phyloP scores from a whole-genome alignment of 495 filamentous ascomycete species.

The Halenospora varia region DNA sequence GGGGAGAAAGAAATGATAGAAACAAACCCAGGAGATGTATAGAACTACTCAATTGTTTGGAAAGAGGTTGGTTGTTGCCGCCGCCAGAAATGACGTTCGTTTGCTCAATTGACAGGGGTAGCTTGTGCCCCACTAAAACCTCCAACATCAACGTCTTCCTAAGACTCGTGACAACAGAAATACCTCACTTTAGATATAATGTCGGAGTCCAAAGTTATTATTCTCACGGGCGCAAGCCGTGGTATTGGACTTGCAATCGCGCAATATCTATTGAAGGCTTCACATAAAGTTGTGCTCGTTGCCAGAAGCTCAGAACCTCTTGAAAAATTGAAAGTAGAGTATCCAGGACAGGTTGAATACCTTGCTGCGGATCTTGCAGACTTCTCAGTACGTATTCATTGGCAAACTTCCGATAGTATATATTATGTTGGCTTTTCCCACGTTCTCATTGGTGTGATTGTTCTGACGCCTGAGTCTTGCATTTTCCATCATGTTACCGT shows the following conservation, averaged over 20 bases:
- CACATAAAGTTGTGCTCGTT: constrained; percentile 70
- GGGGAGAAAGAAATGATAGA: not conserved
- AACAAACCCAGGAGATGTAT: not conserved
- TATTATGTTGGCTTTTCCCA: no score
- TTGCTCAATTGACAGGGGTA: constrained; percentile 1
- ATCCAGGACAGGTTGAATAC: constrained; percentile 63
- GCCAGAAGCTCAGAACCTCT: constrained; percentile 67
- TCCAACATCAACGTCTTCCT: not conserved
- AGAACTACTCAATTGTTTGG: not conserved
- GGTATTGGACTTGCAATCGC: constrained; percentile 83
- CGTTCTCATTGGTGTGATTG: no score
- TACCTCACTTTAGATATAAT: not conserved
- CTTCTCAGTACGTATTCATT: constrained; percentile 43
- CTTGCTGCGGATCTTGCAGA: constrained; percentile 75
- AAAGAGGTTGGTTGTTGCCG: not conserved
- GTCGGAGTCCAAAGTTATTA: constrained; percentile 48
- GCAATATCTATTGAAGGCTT: constrained; percentile 61
- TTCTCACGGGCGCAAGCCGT: constrained; percentile 67
- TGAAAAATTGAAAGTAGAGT: constrained; percentile 58
- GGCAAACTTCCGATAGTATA: no score
- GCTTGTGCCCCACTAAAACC: constrained; percentile 4
- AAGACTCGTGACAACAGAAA: not conserved
- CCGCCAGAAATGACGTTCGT: not conserved
- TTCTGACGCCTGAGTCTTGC: no score
- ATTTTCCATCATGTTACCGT: no score